Evolutionary conservation across 805 yeast genomes (phyloP).

Genomic region (Metschnikowia amazonensis): DNA sequence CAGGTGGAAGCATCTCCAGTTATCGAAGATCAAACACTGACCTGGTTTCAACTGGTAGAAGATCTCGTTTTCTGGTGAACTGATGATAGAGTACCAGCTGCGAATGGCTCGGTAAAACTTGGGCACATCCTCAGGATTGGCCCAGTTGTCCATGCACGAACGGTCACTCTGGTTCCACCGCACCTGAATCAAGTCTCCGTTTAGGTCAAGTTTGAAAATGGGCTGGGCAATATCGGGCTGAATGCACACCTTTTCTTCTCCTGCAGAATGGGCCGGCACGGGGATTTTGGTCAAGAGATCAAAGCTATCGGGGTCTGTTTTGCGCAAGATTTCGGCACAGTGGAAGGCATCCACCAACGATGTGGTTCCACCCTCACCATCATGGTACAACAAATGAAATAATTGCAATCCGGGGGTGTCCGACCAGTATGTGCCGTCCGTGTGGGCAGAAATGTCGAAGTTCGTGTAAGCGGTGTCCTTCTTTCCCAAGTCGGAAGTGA

Average conservation of each 20-base stretch:
- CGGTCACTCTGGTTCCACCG: constrained; percentile 73
- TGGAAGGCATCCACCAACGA: constrained; percentile 64
- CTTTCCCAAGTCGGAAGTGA: constrained; percentile 63
- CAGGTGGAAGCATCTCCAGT: constrained; percentile 70
- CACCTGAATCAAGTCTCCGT: constrained; percentile 55
- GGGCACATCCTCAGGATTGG: constrained; percentile 46
- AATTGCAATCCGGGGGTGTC: constrained; percentile 70
- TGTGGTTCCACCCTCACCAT: constrained; percentile 65
- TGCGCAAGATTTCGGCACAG: constrained; percentile 49
- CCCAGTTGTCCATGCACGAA: constrained; percentile 52
- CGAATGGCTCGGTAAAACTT: constrained; percentile 55
- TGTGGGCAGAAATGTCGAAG: constrained; percentile 59
- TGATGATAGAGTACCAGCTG: constrained; percentile 52
- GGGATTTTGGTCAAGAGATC: constrained; percentile 46
- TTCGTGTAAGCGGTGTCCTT: constrained; percentile 72
- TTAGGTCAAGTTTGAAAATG: constrained; percentile 49
- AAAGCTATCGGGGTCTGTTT: constrained; percentile 47
- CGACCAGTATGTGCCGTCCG: constrained; percentile 74
- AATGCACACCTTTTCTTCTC: constrained; percentile 59
- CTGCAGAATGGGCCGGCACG: constrained; percentile 72
- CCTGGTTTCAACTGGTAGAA: constrained; percentile 60
- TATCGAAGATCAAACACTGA: constrained; percentile 62
- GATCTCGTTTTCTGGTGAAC: constrained; percentile 47
- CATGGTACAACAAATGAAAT: constrained; percentile 62
- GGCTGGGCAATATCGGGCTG: constrained; percentile 57